Percentiles rank a stretch among this genome's conserved stretches.
These are phyloP conservation scores for Aspergillus brasiliensis DNA, from an alignment of 2,329 filamentous ascomycete genomes.

Conservation along the genomic window DNA sequence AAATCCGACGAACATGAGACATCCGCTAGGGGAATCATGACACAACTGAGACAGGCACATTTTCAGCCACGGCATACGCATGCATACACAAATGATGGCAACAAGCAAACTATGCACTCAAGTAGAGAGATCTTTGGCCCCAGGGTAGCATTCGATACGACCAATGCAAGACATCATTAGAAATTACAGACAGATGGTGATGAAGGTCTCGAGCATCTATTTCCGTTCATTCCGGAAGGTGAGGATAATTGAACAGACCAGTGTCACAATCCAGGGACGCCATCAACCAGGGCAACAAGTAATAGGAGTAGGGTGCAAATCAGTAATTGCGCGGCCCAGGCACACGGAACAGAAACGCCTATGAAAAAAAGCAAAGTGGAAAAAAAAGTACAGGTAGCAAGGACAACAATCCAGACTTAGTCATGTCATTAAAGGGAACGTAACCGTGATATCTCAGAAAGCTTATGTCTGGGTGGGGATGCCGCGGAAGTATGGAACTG, in stretches of 20 bases:
- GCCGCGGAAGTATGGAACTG: background rate
- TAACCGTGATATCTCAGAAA: conserved; percentile 7
- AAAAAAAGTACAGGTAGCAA: background rate
- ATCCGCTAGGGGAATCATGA: background rate
- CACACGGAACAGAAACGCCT: background rate
- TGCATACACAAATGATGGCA: background rate
- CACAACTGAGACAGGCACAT: background rate
- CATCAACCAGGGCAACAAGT: background rate
- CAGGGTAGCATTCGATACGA: background rate
- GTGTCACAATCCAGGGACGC: background rate
- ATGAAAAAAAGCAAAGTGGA: background rate
- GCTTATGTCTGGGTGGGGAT: background rate
- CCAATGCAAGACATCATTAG: background rate
- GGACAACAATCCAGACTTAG: background rate
- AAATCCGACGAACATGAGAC: background rate
- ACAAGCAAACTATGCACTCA: background rate
- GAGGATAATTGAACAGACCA: background rate
- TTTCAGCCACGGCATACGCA: background rate
- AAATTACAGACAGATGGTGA: background rate
- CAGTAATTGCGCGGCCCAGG: background rate
- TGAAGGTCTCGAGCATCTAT: background rate
- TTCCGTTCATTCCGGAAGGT: background rate
- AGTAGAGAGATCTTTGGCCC: background rate
- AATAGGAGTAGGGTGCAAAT: background rate
- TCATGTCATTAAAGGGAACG: conserved; percentile 6